Base-by-base conservation (phyloP, 2,329 filamentous ascomycete genomes). In the Ophiostoma triangulosporum region DNA sequence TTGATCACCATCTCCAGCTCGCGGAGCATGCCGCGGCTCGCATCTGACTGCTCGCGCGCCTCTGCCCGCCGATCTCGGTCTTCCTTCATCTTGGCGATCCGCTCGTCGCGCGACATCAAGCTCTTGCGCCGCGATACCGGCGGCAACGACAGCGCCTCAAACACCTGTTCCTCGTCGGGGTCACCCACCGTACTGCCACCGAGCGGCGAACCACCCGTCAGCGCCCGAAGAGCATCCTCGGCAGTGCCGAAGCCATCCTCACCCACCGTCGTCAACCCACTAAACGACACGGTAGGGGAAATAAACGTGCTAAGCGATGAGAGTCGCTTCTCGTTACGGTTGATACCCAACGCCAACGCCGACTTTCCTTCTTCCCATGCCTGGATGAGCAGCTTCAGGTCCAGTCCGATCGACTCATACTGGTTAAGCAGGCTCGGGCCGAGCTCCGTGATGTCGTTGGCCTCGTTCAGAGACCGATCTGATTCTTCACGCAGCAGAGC, bases 361-460 rank as follows among this genome's bases (percentile, higher is more conserved):
- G 83, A 78, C 66, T 86, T 91, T 50, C 91, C 93, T 51, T 84
- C 79, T 62, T 94, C 88, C 90, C 90, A 95, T 58, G 88, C 86
- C 58, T 85, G 77, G 67, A 90, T 81, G 50, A 95, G 71, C 43
- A 83, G 78, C 64, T 84, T 84, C 45, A 98, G 75, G 63, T 98
- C 93, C 26, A 83, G 75, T 3, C 93, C 93, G 58, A 98, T 94
- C 4, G 89, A 91, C 54, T 98, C 93, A 66, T 97, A 98, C 63
- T 97, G 93, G 22, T 82, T 71, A 75, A 95, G 83, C 36, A 97
- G 75, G 57, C 81, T 83, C 0, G 83, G 78, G 0, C 86, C 88
- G 15, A 95, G 76, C 59, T 95, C 86, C 4, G 81, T 80, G 17
- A 87, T 80, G 60, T 84, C 80, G 55, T 76, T 74, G 35, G 86